Percentiles rank a stretch among this genome's conserved stretches.
Conservation (phyloP, 2,329 filamentous ascomycete genomes). For the Cladosporium sp. region DNA sequence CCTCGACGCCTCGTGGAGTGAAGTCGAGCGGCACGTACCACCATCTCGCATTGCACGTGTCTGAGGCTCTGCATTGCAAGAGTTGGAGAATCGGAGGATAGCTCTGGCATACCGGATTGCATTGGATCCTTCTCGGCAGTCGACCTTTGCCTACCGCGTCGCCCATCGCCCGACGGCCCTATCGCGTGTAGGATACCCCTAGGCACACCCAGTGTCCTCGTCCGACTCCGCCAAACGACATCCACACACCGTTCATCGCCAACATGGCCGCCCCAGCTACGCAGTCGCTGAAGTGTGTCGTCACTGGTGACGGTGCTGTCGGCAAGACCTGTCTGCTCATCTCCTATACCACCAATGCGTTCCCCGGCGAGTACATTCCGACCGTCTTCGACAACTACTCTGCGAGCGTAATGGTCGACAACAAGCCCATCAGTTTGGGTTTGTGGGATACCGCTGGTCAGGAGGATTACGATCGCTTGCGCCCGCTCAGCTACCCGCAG, state of each 20-base stretch:
- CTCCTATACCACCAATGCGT: conserved; percentile 98
- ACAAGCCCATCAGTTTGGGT: conserved; percentile 92
- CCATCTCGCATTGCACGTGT: background rate
- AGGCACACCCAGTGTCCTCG: background rate
- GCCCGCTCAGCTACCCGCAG: conserved; percentile 94
- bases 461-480: conserved; percentile 94
- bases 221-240: conserved; percentile 2
- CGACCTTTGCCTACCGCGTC: background rate
- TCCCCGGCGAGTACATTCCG: conserved; percentile 99
- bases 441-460: conserved; percentile 98
- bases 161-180: background rate
- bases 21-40: conserved; percentile 8
- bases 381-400: conserved; percentile 99
- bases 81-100: conserved; percentile 1
- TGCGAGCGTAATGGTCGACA: conserved; percentile 97
- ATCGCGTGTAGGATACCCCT: conserved; percentile 8
- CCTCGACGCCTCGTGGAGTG: background rate
- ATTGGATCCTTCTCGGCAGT: background rate
- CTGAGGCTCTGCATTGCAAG: conserved; percentile 6
- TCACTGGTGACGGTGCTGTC: conserved; percentile 98
- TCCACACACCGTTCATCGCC: conserved; percentile 8
- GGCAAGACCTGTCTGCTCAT: conserved; percentile 99
- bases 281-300: conserved; percentile 70
- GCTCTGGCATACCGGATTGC: background rate
- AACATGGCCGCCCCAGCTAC: conserved; percentile 32